These are phyloP conservation scores for Neopestalotiopsis sp. DNA, from an alignment of 2,329 filamentous ascomycete genomes.

Conservation along the genomic window DNA sequence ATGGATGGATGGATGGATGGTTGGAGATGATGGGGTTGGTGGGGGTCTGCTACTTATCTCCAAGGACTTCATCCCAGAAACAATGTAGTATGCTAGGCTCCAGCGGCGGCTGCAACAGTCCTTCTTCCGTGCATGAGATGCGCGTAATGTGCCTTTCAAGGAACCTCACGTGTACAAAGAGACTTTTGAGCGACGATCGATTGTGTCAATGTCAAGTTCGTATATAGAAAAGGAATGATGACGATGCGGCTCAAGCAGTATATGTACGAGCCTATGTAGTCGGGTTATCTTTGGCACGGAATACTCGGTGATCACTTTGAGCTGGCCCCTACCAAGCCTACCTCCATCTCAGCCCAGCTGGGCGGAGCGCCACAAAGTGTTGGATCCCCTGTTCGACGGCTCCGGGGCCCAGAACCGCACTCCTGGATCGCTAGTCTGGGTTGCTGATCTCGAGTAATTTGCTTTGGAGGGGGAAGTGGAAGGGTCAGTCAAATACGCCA, in stretches of 20 bases:
- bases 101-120: not conserved
- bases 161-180: not conserved
- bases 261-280: not conserved
- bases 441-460: constrained; percentile 3
- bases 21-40: not conserved
- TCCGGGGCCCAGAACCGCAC: not conserved
- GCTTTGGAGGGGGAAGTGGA: not conserved
- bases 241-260: not conserved
- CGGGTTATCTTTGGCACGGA: not conserved
- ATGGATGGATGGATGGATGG: not conserved
- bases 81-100: not conserved
- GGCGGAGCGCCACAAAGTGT: not conserved
- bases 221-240: not conserved
- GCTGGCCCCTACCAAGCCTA: not conserved
- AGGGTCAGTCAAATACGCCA: not conserved
- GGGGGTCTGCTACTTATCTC: not conserved
- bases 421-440: not conserved
- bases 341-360: not conserved
- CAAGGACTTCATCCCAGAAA: not conserved
- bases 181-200: not conserved
- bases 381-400: not conserved
- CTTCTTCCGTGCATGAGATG: not conserved
- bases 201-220: not conserved
- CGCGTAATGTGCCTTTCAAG: not conserved
- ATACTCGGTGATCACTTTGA: not conserved